These are phyloP conservation scores for Picea sitchensis DNA, from an alignment of 75 land plant species.

Conservation along the genomic window DNA sequence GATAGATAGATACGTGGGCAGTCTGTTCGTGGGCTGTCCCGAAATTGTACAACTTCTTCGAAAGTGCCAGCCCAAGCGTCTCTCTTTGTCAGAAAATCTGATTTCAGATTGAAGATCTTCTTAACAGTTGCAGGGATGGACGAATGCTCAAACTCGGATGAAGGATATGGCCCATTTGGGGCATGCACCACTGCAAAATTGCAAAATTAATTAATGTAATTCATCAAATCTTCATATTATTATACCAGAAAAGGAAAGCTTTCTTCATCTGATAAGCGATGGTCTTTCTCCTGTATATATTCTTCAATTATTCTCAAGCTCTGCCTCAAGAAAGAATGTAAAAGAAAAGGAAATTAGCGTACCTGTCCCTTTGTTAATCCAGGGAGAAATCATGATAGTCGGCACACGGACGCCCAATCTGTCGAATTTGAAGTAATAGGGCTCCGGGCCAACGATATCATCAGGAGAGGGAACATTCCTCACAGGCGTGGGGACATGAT, in stretches of 20 bases:
- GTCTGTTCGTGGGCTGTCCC: not conserved
- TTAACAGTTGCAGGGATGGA: slow-evolving; percentile 40
- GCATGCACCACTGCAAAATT: not conserved
- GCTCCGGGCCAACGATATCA: slow-evolving; percentile 35
- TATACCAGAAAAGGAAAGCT: too few species aligned
- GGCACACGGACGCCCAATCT: slow-evolving; percentile 78
- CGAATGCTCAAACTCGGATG: slow-evolving; percentile 2
- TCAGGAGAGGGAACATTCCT: slow-evolving; percentile 66
- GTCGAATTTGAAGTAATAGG: slow-evolving; percentile 53
- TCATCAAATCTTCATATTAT: too few species aligned
- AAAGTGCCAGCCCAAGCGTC: slow-evolving; percentile 98
- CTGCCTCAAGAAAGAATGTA: not conserved
- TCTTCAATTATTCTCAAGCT: too few species aligned
- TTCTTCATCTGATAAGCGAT: too few species aligned
- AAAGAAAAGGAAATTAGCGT: not conserved
- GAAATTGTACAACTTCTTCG: slow-evolving; percentile 17
- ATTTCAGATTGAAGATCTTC: slow-evolving; percentile 77
- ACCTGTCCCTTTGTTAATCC: slow-evolving; percentile 72
- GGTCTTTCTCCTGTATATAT: too few species aligned
- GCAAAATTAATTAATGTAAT: not conserved
- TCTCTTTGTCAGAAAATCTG: slow-evolving; percentile 64
- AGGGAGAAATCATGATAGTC: slow-evolving; percentile 57
- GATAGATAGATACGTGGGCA: not conserved
- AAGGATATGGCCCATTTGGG: not conserved
- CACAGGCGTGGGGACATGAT: slow-evolving; percentile 72